phyloP scores from a whole-genome alignment of 139 green algal species.

The Helicosporidium sp. region DNA sequence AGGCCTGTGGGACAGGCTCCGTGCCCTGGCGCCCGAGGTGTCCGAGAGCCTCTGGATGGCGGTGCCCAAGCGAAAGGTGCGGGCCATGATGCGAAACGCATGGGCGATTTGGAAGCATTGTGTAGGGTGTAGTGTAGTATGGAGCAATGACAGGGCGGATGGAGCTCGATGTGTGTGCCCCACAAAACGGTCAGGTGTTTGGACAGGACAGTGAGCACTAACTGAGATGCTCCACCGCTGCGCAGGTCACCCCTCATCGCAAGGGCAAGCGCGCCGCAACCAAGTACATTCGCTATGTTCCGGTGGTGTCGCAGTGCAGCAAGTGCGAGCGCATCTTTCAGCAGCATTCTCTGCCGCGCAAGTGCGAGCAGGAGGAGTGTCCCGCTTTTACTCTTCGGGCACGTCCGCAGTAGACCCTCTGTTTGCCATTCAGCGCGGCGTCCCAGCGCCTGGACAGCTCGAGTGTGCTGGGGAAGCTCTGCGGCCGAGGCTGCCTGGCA shows the following conservation, averaged over 20 bases:
- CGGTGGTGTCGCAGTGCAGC: conserved; percentile 12
- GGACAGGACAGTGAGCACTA: no score
- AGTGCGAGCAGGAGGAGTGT: conserved; percentile 18
- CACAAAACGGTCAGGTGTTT: no score
- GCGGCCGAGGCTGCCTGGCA: no score
- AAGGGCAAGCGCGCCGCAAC: conserved; percentile 20
- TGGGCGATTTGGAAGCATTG: not conserved
- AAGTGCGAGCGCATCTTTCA: conserved; percentile 18
- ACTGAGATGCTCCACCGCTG: not conserved
- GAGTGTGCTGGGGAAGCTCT: no score
- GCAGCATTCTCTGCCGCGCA: conserved; percentile 15
- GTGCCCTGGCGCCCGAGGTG: conserved; percentile 3
- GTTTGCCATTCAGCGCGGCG: no score
- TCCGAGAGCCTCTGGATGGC: conserved; percentile 8
- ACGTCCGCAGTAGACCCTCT: no score
- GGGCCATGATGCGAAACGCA: not conserved
- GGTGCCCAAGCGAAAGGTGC: conserved; percentile 16
- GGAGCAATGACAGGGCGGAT: not conserved
- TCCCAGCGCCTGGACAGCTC: no score
- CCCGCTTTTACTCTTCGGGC: conserved; percentile 13
- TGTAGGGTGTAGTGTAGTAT: not conserved
- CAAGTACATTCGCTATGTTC: conserved; percentile 19
- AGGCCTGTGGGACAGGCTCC: no score
- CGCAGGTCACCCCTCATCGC: conserved; percentile 15
- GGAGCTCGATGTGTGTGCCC: no score